Evolutionary conservation across 176 grass and related monocot genomes (phyloP).

Genomic region (Coix lacrymajobi): DNA sequence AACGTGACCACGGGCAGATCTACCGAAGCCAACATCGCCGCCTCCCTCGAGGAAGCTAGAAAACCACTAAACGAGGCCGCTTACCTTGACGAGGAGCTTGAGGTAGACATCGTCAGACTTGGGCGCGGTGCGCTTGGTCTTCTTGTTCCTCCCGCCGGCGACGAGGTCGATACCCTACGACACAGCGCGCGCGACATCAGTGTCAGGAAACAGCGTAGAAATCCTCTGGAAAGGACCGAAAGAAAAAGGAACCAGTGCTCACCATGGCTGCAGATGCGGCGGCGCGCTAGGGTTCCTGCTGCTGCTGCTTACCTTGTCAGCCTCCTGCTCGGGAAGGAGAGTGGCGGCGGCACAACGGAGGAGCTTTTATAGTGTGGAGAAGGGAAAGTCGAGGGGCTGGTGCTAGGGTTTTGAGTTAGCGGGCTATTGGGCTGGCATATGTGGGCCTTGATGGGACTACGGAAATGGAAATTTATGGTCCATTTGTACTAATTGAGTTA

Average conservation of each 20-base stretch:
- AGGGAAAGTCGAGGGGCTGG: not conserved
- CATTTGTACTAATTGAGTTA: not conserved
- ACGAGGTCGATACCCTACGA: slow-evolving; percentile 65
- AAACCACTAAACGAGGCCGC: not conserved
- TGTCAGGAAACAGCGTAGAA: not conserved
- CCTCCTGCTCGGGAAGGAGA: slow-evolving; percentile 35
- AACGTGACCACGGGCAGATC: not conserved
- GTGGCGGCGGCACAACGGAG: slow-evolving; percentile 15
- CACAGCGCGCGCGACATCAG: not conserved
- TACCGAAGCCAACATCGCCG: not conserved
- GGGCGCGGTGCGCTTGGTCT: slow-evolving; percentile 56
- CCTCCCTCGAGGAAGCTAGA: not conserved
- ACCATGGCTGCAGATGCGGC: not conserved
- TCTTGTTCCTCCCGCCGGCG: slow-evolving; percentile 72
- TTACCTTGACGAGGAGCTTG: slow-evolving; percentile 69
- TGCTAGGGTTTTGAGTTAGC: slow-evolving; percentile 34
- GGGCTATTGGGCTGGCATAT: not conserved
- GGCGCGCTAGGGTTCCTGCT: slow-evolving; percentile 29
- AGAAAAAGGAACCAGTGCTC: not conserved
- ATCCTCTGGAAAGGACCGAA: not conserved
- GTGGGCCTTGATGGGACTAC: not conserved
- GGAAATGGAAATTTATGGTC: not conserved
- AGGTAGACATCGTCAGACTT: slow-evolving; percentile 78
- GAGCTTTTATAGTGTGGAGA: slow-evolving; percentile 13
- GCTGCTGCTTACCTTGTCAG: slow-evolving; percentile 32